A percentile compares a stretch with the other conserved stretches of the same genome.
Conservation (phyloP, 257 asterid genomes). For the Petunia axillaris region DNA sequence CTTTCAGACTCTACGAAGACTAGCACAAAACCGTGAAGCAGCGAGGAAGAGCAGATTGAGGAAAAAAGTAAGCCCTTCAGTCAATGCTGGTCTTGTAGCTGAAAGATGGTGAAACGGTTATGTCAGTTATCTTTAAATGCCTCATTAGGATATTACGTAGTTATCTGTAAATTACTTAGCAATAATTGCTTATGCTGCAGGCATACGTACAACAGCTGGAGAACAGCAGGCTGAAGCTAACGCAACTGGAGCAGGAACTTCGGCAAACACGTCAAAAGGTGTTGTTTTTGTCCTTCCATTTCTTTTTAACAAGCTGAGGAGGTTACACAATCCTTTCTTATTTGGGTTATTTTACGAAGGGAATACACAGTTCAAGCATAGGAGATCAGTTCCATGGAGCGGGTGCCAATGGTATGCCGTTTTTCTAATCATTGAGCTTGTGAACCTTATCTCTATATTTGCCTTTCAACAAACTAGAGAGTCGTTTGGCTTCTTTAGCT, state of each 20-base stretch:
- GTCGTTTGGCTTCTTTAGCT: background rate
- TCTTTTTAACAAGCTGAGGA: background rate
- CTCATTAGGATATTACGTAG: too few relatives aligned
- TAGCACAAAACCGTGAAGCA: conserved; percentile 97
- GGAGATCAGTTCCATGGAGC: conserved; percentile 74
- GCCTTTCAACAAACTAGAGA: background rate
- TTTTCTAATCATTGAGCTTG: conserved; percentile 11
- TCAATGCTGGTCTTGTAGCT: background rate
- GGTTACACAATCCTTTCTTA: conserved; percentile 15
- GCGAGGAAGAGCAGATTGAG: conserved; percentile 92
- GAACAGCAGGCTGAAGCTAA: conserved; percentile 87
- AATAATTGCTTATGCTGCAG: conserved; percentile 39
- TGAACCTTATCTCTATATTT: background rate
- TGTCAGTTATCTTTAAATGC: too few relatives aligned
- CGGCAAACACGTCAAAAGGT: conserved; percentile 84
- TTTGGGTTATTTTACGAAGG: conserved; percentile 38
- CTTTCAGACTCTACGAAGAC: conserved; percentile 76
- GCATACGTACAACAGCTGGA: conserved; percentile 96
- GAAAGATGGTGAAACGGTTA: background rate
- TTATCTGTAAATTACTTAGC: background rate
- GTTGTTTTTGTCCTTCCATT: background rate
- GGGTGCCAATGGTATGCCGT: conserved; percentile 66
- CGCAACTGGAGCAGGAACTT: conserved; percentile 91
- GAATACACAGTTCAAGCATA: conserved; percentile 62
- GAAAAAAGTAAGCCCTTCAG: conserved; percentile 68